phyloP scores from a whole-genome alignment of 2,329 filamentous ascomycete genomes.

The Exophiala phaeomuriformis region DNA sequence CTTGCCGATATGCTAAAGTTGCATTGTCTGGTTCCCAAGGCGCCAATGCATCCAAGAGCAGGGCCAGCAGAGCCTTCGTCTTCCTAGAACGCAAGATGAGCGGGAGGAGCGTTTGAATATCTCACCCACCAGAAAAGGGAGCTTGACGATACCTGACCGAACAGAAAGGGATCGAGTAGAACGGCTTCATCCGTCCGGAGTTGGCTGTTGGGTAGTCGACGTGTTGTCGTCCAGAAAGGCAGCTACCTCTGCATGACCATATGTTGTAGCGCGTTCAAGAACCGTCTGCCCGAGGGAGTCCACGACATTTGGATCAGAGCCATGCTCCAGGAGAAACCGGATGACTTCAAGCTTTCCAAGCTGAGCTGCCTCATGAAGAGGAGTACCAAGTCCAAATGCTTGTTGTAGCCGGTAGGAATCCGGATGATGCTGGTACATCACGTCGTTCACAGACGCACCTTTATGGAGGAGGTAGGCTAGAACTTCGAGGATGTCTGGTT shows the following conservation, averaged over 20 bases:
- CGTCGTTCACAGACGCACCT: constrained; percentile 1
- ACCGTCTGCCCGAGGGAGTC: constrained; percentile 3
- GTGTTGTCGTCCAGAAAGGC: neutral
- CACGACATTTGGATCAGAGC: neutral
- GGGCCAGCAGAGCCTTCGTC: too few species aligned
- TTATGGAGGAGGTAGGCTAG: constrained; percentile 5
- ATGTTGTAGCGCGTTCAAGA: neutral
- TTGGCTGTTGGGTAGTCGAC: neutral
- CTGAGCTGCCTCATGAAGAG: constrained; percentile 5
- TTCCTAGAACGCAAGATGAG: too few species aligned
- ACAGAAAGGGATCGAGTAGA: too few species aligned
- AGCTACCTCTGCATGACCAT: neutral
- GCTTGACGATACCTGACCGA: too few species aligned
- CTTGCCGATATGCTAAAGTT: too few species aligned
- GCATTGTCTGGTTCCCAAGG: too few species aligned
- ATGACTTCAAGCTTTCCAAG: constrained; percentile 1
- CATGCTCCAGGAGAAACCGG: neutral
- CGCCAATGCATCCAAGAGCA: too few species aligned
- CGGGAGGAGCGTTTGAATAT: too few species aligned
- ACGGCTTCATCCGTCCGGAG: too few species aligned
- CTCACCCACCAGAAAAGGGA: too few species aligned
- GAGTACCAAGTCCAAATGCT: constrained; percentile 4
- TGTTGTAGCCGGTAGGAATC: constrained; percentile 1
- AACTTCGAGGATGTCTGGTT: constrained; percentile 3
- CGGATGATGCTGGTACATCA: constrained; percentile 4